Evolutionary conservation across 345 rosid genomes (phyloP), one percentile per base, ranked within the genome.

Genomic region (Dipteronia sinensis): DNA sequence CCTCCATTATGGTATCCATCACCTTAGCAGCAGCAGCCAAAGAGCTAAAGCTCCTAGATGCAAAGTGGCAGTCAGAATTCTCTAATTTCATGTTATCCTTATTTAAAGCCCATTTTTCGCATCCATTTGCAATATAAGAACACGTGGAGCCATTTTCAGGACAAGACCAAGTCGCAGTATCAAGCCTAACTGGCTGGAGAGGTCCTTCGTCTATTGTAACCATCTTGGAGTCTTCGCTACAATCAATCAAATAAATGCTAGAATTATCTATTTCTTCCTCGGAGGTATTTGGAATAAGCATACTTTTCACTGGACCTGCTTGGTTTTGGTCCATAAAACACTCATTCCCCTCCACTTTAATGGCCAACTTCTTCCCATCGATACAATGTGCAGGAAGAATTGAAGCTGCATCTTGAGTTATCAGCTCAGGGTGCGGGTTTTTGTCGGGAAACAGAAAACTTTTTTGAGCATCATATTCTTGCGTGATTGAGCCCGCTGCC

Each of bases 321-420:
- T 80, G 82, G 63, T 75, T 82, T 29, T 29, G 81, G 78, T 72
- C 85, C 1, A 75, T 59, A 66, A 22, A 75, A 40, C 71, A 76
- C 23, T 82, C 88, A 71, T 85, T 92, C 7, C 88, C 90, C 84
- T 90, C 95, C 77, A 86, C 67, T 81, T 93, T 90, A 49, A 88
- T 83, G 2, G 46, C 70, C 67, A 73, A 83, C 72, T 74, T 87
- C 66, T 75, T 59, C 10, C 69, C 86, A 75, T 76, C 83, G 38
- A 34, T 56, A 51, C 71, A 56, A 46, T 84, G 78, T 46, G 67
- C 27, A 9, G 81, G 59, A 69, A 67, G 67, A 49, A 63, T 63
- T 19, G 31, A 75, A 19, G 65, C 38, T 10, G 42, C 75, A 62
- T 81, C 81, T 58, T 76, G 61, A 8, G 17, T 20, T 64, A 71